Evolutionary conservation across 768 basidiomycete genomes (phyloP), one percentile per base, ranked within the genome.

Genomic region (Phanerochaete carnosa): DNA sequence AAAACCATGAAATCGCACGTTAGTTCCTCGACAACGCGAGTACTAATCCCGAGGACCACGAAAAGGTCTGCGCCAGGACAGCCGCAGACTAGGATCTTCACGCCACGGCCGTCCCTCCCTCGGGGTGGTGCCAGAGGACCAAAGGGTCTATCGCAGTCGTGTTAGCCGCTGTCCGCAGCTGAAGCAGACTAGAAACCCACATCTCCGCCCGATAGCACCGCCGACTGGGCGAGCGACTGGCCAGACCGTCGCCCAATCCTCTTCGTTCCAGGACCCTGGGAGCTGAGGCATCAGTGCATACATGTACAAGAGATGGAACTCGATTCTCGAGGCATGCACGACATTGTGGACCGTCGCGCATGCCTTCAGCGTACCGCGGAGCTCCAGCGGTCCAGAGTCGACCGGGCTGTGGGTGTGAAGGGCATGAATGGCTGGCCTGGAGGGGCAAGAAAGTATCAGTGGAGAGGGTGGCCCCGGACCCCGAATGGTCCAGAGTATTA

Each of bases 1-100:
- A 7, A 4, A 28, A 25, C 29, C 11, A 51, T 7, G 26, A 51
- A 22, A 7, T 15, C 55, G 55, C 55, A 57, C 45, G 55, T 45
- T 57, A 37, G 55, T 57, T 57, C 39, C 55, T 37, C 26, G 33
- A 22, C 39, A 8, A 8, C 19, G 37, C 28, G 55, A 29, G 55
- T 57, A 57, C 55, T 57, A 39, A 57, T 57, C 55, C 55, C 28
- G 55, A 45, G 55, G 55, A 57, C 55, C 55, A 57, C 55, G 55
- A 29, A 57, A 57, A 57, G 55, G 55, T 57, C 55, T 57, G 55
- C 56, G 56, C 56, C 43, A 57, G 51, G 51, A 33, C 29, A 33
- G 32, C 51, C 30, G 19, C 45, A n/a, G 22, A 26, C 15, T 5
- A 12, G 29, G 6, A 19, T 9, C 39, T 43, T 43, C 16, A 5